Evolutionary conservation across 306 rosid species (phyloP).

Genomic region (Pterocarpus macrocarpus): DNA sequence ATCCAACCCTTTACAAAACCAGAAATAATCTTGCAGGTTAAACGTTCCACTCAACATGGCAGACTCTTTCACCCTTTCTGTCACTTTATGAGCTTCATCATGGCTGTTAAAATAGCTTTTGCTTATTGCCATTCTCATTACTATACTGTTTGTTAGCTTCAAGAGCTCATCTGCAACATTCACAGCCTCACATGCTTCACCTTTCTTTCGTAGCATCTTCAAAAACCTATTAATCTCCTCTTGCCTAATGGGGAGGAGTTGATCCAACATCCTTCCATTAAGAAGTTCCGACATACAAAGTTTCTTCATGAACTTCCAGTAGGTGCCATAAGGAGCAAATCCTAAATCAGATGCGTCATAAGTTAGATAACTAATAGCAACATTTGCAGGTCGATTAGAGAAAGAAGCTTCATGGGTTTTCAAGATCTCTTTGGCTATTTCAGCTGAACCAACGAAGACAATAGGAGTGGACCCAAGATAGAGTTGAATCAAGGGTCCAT

Average conservation of each 20-base stretch:
- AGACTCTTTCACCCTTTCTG: slow-evolving; percentile 48
- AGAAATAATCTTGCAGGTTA: slow-evolving; percentile 54
- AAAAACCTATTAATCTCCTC: slow-evolving; percentile 55
- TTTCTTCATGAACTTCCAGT: slow-evolving; percentile 77
- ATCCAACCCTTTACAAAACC: slow-evolving; percentile 62
- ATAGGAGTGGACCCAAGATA: slow-evolving; percentile 57
- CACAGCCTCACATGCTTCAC: slow-evolving; percentile 28
- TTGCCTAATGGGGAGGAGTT: slow-evolving; percentile 50
- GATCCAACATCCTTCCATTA: slow-evolving; percentile 58
- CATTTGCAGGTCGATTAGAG: slow-evolving; percentile 53
- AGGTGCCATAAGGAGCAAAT: slow-evolving; percentile 66
- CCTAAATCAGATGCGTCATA: slow-evolving; percentile 59
- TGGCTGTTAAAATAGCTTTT: slow-evolving; percentile 46
- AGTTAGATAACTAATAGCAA: slow-evolving; percentile 55
- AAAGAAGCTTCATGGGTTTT: slow-evolving; percentile 56
- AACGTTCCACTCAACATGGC: slow-evolving; percentile 47
- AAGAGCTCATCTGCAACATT: slow-evolving; percentile 56
- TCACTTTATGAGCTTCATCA: slow-evolving; percentile 57
- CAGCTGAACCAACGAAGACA: slow-evolving; percentile 62
- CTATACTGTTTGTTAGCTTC: slow-evolving; percentile 52
- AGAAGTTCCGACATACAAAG: slow-evolving; percentile 71
- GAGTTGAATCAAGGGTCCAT: slow-evolving; percentile 66
- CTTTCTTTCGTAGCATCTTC: slow-evolving; percentile 19
- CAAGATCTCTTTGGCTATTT: slow-evolving; percentile 58
- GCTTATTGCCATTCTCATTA: slow-evolving; percentile 60